Evolutionary conservation across 495 filamentous ascomycete species (phyloP).

Genomic region (Penicillium goetzii): DNA sequence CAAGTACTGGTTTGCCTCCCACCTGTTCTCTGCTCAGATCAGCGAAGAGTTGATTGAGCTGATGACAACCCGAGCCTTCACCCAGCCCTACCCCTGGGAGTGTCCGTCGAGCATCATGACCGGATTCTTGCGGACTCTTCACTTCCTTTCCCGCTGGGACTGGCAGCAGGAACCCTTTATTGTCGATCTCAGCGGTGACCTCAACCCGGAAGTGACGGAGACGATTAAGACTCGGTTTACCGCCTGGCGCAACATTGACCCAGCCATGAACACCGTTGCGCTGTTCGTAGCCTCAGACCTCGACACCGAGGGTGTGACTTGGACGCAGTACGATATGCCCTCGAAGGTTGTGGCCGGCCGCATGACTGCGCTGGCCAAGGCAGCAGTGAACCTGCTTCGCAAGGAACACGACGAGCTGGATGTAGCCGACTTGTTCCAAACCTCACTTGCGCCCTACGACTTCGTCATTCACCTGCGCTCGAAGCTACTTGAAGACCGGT

Average conservation of each 20-base stretch:
- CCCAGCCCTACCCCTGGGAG: conserved; percentile 82
- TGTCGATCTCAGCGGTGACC: conserved; percentile 65
- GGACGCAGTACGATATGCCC: conserved; percentile 71
- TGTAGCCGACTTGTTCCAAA: conserved; percentile 65
- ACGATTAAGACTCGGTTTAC: conserved; percentile 71
- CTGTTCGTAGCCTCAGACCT: conserved; percentile 82
- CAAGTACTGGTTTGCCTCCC: conserved; percentile 86
- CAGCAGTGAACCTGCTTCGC: conserved; percentile 64
- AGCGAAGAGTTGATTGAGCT: conserved; percentile 83
- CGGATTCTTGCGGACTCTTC: conserved; percentile 79
- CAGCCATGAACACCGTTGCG: conserved; percentile 78
- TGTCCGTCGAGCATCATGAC: conserved; percentile 76
- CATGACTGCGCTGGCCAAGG: conserved; percentile 78
- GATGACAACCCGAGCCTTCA: conserved; percentile 71
- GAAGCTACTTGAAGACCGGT: conserved; percentile 42
- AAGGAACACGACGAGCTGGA: conserved; percentile 61
- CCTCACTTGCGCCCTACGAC: conserved; percentile 75
- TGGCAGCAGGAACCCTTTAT: conserved; percentile 84
- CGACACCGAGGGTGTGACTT: conserved; percentile 75
- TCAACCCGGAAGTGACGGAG: conserved; percentile 57
- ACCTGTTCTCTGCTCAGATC: conserved; percentile 77
- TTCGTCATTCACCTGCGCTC: conserved; percentile 74
- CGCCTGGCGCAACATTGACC: conserved; percentile 80
- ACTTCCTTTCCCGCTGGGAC: conserved; percentile 83
- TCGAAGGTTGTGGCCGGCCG: conserved; percentile 82